Percentiles rank a stretch among this genome's conserved stretches.
Evolutionary conservation across 495 filamentous ascomycete genomes (phyloP).

Genomic region (Delitschia confertaspora): DNA sequence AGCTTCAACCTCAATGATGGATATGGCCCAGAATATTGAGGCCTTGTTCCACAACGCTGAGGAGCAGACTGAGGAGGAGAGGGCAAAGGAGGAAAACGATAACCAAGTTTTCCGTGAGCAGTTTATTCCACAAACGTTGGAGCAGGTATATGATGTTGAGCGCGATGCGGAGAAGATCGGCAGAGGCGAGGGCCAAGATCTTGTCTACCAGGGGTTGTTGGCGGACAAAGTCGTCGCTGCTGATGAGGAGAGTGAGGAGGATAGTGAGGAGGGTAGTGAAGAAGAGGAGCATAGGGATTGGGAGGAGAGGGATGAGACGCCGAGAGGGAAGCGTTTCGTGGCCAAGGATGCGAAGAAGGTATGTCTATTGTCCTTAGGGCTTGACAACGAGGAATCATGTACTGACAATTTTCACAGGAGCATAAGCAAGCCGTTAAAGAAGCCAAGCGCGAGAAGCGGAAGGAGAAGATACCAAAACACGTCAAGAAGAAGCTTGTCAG

Average conservation of each 20-base stretch:
- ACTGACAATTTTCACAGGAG: slow-evolving; percentile 39
- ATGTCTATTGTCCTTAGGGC: slow-evolving; percentile 4
- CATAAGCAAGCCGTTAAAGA: slow-evolving; percentile 91
- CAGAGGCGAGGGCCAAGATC: slow-evolving; percentile 57
- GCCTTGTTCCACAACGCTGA: slow-evolving; percentile 41
- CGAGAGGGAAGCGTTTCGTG: slow-evolving; percentile 79
- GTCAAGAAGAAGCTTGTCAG: slow-evolving; percentile 72
- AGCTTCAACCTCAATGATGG: slow-evolving; percentile 40
- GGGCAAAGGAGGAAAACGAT: slow-evolving; percentile 53
- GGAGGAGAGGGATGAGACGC: slow-evolving; percentile 33
- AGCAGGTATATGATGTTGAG: slow-evolving; percentile 94
- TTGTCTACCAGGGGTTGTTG: slow-evolving; percentile 75
- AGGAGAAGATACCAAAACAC: slow-evolving; percentile 92
- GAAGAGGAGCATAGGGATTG: slow-evolving; percentile 34
- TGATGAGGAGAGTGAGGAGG: slow-evolving; percentile 15
- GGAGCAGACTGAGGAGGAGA: slow-evolving; percentile 34
- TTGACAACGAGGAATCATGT: not conserved
- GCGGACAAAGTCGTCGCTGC: slow-evolving; percentile 51
- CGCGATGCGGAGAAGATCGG: slow-evolving; percentile 72
- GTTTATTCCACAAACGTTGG: slow-evolving; percentile 86
- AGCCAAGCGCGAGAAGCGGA: slow-evolving; percentile 81
- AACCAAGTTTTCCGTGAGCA: slow-evolving; percentile 89
- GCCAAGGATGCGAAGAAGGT: slow-evolving; percentile 83
- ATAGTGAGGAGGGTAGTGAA: slow-evolving; percentile 32
- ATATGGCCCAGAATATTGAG: slow-evolving; percentile 44